Base-by-base conservation (phyloP, 192 early-diverging fungal species). In the Chytriomyces sp. region DNA sequence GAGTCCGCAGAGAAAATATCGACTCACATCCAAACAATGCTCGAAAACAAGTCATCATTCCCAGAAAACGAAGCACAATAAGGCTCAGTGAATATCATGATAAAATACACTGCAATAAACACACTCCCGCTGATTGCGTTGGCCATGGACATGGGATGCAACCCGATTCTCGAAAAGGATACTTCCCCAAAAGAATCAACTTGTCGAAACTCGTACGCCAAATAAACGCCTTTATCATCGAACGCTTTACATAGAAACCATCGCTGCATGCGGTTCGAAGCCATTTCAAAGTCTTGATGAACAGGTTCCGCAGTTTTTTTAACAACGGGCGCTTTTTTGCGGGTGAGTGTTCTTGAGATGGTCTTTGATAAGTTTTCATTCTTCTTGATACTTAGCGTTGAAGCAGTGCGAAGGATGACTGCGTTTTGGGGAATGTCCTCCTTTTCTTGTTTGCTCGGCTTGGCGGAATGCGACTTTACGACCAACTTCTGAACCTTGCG, bases 81-180 rank as follows among this genome's bases (percentile, higher is more conserved):
- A 9, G 24, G 62, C 1, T 64, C 62, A 11, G 24, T 23, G 9
- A 64, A 64, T 13, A 64, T 9, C 10, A 24, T 64, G 26, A 64
- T 9, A 64, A 0, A 64, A 26, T 64, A 64, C 9, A 64, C 26
- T 13, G 24, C 18, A 26, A 64, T 64, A 20, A 10, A 64, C 11
- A 64, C 24, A 0, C 9, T 26, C 8, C 16, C 24, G 0, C 9
- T 20, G 9, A 64, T 20, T 9, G 62, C 62, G 8, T 24, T 24
- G 24, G 24, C 11, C 13, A 64, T 64, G 18, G 62, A 64, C 62
- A 64, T 64, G 11, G 62, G 62, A 26, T 64, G 62, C 11, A 64
- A 23, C 24, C 62, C 62, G 11, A 10, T 20, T 24, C 24, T 13
- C 1, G 9, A 23, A 26, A 64, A 64, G 0, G 62, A 64, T 23